Evolutionary conservation across 345 rosid species (phyloP).

Genomic region (Arabis alpina): DNA sequence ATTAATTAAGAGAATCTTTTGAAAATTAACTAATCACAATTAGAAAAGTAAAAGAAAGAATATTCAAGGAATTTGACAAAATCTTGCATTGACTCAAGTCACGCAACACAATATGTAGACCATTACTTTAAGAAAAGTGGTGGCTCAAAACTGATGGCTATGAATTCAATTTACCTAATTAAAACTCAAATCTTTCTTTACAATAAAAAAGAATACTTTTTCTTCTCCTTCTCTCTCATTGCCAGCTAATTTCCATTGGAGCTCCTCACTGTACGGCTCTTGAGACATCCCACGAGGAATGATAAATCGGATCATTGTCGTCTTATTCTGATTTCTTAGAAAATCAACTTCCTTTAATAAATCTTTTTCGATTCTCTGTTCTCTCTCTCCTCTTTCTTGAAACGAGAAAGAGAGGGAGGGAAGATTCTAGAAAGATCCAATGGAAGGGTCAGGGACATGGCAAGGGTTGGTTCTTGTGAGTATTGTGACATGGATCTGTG

Average conservation of each 20-base stretch:
- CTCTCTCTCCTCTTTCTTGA: slow-evolving; percentile 30
- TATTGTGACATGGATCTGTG: slow-evolving; percentile 71
- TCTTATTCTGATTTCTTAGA: slow-evolving; percentile 3
- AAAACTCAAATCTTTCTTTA: neutral
- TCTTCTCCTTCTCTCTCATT: slow-evolving; percentile 32
- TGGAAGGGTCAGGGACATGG: slow-evolving; percentile 81
- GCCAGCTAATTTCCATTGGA: slow-evolving; percentile 46
- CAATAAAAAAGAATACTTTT: neutral
- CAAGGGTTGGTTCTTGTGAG: slow-evolving; percentile 70
- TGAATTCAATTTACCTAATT: neutral
- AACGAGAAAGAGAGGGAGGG: slow-evolving; percentile 38
- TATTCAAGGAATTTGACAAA: slow-evolving; percentile 22
- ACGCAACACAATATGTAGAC: slow-evolving; percentile 4
- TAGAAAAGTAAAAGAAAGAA: neutral
- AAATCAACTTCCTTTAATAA: neutral
- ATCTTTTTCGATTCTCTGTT: slow-evolving; percentile 30
- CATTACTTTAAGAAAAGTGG: slow-evolving; percentile 20
- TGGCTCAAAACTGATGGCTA: slow-evolving; percentile 41
- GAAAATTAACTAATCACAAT: neutral
- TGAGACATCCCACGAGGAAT: slow-evolving; percentile 19
- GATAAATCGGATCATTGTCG: neutral
- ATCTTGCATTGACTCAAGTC: slow-evolving; percentile 7
- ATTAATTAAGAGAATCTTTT: neutral
- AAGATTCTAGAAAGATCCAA: slow-evolving; percentile 37
- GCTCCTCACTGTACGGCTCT: slow-evolving; percentile 30